phyloP scores from a whole-genome alignment of 495 filamentous ascomycete genomes.

The Pyrenopolyporus hunteri region DNA sequence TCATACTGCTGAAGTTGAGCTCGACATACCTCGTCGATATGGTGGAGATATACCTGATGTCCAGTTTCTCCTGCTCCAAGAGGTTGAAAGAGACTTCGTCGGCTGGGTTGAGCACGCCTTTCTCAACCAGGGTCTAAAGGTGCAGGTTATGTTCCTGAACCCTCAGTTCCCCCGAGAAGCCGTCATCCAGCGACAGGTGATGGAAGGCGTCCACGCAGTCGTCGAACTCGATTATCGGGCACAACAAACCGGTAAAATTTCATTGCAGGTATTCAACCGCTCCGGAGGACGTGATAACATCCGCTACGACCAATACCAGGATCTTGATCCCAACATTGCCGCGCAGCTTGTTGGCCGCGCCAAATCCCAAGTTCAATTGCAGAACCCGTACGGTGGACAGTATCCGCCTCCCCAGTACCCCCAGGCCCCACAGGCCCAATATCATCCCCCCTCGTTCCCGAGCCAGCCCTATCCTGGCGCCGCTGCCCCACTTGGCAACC shows the following conservation, averaged over 20 bases:
- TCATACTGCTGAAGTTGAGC: constrained; percentile 60
- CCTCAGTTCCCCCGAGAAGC: constrained; percentile 78
- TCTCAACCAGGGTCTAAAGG: constrained; percentile 68
- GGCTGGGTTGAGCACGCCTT: constrained; percentile 81
- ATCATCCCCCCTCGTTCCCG: constrained; percentile 19
- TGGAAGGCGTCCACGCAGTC: constrained; percentile 88
- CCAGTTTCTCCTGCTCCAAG: constrained; percentile 81
- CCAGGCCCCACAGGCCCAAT: constrained; percentile 12
- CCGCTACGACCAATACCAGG: constrained; percentile 81
- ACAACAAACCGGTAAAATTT: constrained; percentile 72
- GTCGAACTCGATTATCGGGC: constrained; percentile 71
- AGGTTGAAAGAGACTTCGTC: constrained; percentile 81
- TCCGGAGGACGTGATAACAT: constrained; percentile 71
- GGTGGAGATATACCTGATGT: constrained; percentile 87
- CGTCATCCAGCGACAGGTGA: constrained; percentile 80
- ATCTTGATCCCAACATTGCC: constrained; percentile 75
- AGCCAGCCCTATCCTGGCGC: constrained; percentile 29
- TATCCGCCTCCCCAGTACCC: constrained; percentile 35
- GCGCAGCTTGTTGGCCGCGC: constrained; percentile 80
- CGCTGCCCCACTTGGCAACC: constrained; percentile 17
- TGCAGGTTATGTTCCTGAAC: constrained; percentile 75
- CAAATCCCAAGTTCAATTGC: constrained; percentile 56
- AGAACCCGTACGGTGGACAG: constrained; percentile 26
- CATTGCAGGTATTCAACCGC: constrained; percentile 85
- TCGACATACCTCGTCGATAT: constrained; percentile 75